A percentile compares a stretch with the other conserved stretches of the same genome.
These are phyloP conservation scores for Neurospora sp. DNA, from an alignment of 495 filamentous ascomycete species.

Conservation along the genomic window DNA sequence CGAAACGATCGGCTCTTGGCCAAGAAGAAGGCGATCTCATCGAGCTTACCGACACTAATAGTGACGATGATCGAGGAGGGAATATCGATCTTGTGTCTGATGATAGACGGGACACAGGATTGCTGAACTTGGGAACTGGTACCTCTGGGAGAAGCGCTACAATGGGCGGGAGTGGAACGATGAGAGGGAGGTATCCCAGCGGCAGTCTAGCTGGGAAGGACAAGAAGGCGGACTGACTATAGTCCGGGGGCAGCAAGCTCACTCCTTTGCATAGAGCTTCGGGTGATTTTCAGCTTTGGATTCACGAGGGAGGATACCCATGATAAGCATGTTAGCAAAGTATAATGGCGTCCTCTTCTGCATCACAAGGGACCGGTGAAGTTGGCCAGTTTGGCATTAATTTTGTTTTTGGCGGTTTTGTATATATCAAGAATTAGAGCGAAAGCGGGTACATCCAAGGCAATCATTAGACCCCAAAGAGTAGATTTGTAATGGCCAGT, in stretches of 20 bases:
- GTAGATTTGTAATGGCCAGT: neutral
- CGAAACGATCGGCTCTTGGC: constrained; percentile 15
- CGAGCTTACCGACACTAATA: constrained; percentile 60
- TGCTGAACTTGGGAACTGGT: constrained; percentile 16
- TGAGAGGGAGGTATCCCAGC: neutral
- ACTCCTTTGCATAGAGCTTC: neutral
- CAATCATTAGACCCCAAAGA: neutral
- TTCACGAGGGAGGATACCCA: neutral
- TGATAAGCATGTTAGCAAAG: neutral
- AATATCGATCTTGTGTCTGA: neutral
- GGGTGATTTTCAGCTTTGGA: neutral
- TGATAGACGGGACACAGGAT: constrained; percentile 1
- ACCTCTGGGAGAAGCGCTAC: constrained; percentile 24
- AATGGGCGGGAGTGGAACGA: constrained; percentile 14
- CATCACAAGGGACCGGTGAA: neutral
- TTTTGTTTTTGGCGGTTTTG: neutral
- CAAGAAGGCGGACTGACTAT: constrained; percentile 27
- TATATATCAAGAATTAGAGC: neutral
- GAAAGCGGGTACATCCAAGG: neutral
- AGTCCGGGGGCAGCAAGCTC: neutral
- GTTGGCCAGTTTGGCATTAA: neutral
- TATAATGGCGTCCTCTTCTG: neutral
- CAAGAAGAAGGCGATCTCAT: constrained; percentile 61
- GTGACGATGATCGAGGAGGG: constrained; percentile 36
- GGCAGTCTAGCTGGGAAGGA: neutral